These are phyloP conservation scores for Teratosphaeria viscida DNA, from an alignment of 2,329 filamentous ascomycete genomes.

Conservation along the genomic window DNA sequence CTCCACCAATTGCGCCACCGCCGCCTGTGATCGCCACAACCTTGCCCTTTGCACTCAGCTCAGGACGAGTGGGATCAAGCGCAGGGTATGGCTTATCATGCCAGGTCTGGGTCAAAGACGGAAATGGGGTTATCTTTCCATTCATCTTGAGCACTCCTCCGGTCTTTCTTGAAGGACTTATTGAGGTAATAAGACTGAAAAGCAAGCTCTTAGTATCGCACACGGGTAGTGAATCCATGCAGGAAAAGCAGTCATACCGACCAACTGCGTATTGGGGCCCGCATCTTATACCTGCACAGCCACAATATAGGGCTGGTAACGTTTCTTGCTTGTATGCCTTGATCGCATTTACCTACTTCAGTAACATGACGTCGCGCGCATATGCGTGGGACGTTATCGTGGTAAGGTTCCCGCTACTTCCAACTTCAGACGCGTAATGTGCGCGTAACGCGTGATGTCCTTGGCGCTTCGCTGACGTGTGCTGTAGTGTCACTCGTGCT, in stretches of 20 bases:
- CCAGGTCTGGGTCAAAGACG: conserved; percentile 15
- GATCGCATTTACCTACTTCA: not conserved
- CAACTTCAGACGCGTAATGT: not conserved
- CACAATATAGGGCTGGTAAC: not conserved
- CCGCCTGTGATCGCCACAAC: conserved; percentile 5
- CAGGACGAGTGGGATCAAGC: conserved; percentile 1
- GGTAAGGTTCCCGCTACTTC: not conserved
- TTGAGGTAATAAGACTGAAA: not conserved
- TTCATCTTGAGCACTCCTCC: not conserved
- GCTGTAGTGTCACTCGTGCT: not conserved
- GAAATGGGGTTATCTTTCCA: not conserved
- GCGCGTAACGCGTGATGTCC: not conserved
- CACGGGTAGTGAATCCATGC: not conserved
- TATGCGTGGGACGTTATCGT: not conserved
- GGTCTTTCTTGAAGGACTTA: not conserved
- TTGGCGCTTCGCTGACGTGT: not conserved
- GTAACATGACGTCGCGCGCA: not conserved
- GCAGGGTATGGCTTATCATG: conserved; percentile 1
- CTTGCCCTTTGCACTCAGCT: not conserved
- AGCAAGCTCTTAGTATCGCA: not conserved
- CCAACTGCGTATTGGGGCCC: not conserved
- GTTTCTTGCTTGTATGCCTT: not conserved
- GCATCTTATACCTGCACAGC: not conserved
- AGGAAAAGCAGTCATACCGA: not conserved
- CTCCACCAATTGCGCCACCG: conserved; percentile 5